Evolutionary conservation across 306 rosid genomes (phyloP), one percentile per base, ranked within the genome.

Genomic region (Cajanus cajan): DNA sequence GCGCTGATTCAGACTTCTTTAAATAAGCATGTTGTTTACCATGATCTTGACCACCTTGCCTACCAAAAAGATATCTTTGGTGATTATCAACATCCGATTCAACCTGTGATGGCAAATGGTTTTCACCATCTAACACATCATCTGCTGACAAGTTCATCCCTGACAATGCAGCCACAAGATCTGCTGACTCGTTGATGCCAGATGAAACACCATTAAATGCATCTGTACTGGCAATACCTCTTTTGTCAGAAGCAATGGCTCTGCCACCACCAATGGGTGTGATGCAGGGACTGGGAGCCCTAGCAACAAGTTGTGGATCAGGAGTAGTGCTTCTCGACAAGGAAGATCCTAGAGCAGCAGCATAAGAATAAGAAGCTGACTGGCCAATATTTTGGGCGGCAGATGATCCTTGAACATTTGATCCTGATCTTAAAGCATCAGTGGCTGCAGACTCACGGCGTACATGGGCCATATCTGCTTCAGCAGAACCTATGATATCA

Each of bases 201-300:
- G 98, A 79, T 73, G 97, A 86, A 81, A 86, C 81, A 33, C 92
- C 93, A 85, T 88, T 81, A 45, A 73, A 90, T 54, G 94, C 82
- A 65, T 90, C 90, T 34, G 98, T 84, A 80, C 89, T 84, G 16
- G 88, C n/a, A 28, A 87, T 63, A 70, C 86, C 82, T 82, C 97
- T 92, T 87, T 90, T 95, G n/a, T 92, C 97, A 9, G 85, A 63
- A 57, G 90, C 74, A 72, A 71, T 66, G 64, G 37, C 84, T 87
- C 99, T 87, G 14, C 98, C 98, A 6, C 91, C 93, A 52, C 99
- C 99, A 74, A 95, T 93, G 54, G 99, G 97, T 28, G 96, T 87
- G 77, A 80, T 88, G 55, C 97, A 95, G 52, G 98, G 98, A 86
- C 99, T 93, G 37, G 99, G 94, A 76, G 97, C 96, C 85, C 99